phyloP scores from a whole-genome alignment of 441 rosid genomes.

The Biscutella laevigata region DNA sequence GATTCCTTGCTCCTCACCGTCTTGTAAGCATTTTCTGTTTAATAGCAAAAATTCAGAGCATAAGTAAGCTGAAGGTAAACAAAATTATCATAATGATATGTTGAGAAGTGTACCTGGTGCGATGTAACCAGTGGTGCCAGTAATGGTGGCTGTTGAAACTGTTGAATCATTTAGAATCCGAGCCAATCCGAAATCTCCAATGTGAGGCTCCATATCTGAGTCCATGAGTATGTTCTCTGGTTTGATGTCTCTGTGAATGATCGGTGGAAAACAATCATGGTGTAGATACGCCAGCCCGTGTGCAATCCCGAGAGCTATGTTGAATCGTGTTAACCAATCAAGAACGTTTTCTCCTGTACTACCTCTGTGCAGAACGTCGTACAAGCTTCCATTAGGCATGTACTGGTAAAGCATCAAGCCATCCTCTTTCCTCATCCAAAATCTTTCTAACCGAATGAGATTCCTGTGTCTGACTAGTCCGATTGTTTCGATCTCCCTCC shows the following conservation, averaged over 20 bases:
- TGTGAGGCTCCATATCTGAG: slow-evolving; percentile 67
- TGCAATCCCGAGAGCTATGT: slow-evolving; percentile 59
- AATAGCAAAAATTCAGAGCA: background rate
- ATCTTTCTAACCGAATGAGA: slow-evolving; percentile 56
- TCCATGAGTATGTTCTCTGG: slow-evolving; percentile 74
- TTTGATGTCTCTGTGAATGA: slow-evolving; percentile 73
- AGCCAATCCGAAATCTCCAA: slow-evolving; percentile 80
- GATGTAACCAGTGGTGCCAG: slow-evolving; percentile 68
- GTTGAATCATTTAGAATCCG: slow-evolving; percentile 46
- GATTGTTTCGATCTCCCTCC: slow-evolving; percentile 61
- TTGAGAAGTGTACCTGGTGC: slow-evolving; percentile 51
- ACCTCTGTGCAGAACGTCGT: slow-evolving; percentile 42
- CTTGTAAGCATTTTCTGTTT: slow-evolving; percentile 60
- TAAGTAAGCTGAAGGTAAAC: background rate
- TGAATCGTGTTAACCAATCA: slow-evolving; percentile 54
- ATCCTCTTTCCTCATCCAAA: slow-evolving; percentile 59
- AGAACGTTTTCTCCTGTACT: slow-evolving; percentile 26
- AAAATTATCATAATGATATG: slow-evolving; percentile 9
- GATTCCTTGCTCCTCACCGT: slow-evolving; percentile 45
- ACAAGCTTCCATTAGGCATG: slow-evolving; percentile 76
- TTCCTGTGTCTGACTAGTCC: slow-evolving; percentile 65
- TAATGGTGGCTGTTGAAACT: slow-evolving; percentile 31
- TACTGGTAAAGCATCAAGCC: slow-evolving; percentile 55
- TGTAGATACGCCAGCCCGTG: slow-evolving; percentile 81
- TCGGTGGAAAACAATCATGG: slow-evolving; percentile 59